Base-by-base conservation (phyloP, 1,139 yeast species). In the Sugiyamaella sp. region DNA sequence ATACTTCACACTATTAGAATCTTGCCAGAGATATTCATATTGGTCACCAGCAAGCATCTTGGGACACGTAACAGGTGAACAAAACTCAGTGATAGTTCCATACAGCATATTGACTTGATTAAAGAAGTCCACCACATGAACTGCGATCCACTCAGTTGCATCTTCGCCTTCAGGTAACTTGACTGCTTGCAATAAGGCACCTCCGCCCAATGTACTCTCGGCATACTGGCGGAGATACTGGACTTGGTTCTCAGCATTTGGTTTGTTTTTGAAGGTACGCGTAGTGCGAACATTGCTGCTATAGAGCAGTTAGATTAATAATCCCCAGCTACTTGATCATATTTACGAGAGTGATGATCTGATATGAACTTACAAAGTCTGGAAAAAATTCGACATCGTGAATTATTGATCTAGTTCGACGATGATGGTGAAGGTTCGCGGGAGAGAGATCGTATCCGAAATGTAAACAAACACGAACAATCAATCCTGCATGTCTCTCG, bases 41-140 rank as follows among this genome's bases (percentile, higher is more conserved):
- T 90, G 97, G 57, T 86, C 95, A 0, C 98, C 91, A 12, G 99
- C 99, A 54, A 87, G 89, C 99, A 93, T 93, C 57, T 95, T 75
- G 2, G 99, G 98, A 69, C 99, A 93, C 1, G 96, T 81, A 17
- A 75, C 71, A 1, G 98, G 97, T 0, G 97, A 89, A 70, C 99
- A 93, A 66, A 93, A 91, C 72, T 90, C 97, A 1, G 99, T 91
- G 57, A 95, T 87, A 4, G 98, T 85, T 10, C 98, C 97, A 66
- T 93, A 93, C 5, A 93, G 76, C 99, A 93, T 93, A 71, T 93
- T 93, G 65, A 91, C 86, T 70, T 93, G 99, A 69, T 91, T 91
- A 73, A 88, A 93, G 68, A 93, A 93, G 59, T 75, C 79, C 14
- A 74, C 78, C 1, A 75, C 77, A 67, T 93, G 97, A 16, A 91